A percentile compares a stretch with the other conserved stretches of the same genome.
phyloP scores from a whole-genome alignment of 306 rosid genomes.

The Dicorynia guianensis region DNA sequence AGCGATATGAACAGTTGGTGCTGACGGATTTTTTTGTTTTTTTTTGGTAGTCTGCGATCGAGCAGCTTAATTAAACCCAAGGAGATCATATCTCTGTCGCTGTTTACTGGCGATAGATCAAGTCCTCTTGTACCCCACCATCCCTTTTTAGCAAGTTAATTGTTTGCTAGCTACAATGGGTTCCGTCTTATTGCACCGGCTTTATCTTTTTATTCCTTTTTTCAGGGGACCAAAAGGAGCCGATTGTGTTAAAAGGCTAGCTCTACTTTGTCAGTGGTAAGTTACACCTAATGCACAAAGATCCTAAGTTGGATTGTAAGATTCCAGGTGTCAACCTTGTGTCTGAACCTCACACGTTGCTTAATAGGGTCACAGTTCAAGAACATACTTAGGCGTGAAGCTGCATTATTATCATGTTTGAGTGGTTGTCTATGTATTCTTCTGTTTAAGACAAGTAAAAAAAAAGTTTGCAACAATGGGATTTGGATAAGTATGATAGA shows the following conservation, averaged over 20 bases:
- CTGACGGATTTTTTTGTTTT: too few relatives aligned
- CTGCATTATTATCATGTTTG: constrained; percentile 31
- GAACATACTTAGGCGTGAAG: constrained; percentile 38
- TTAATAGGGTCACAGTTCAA: constrained; percentile 5
- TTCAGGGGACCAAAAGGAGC: background rate
- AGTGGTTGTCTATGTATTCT: constrained; percentile 15
- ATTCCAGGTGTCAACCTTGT: too few relatives aligned
- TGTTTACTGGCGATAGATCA: background rate
- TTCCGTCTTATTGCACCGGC: background rate
- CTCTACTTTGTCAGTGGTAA: too few relatives aligned
- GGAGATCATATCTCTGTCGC: too few relatives aligned
- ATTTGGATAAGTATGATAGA: constrained; percentile 25
- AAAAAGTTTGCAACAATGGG: constrained; percentile 1
- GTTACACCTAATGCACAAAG: too few relatives aligned
- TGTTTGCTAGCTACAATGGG: background rate
- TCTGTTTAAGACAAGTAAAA: constrained; percentile 5
- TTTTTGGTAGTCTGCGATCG: background rate
- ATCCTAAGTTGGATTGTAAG: too few relatives aligned
- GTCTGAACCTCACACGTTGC: too few relatives aligned
- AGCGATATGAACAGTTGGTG: too few relatives aligned
- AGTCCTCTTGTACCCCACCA: background rate
- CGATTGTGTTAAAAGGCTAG: constrained; percentile 2
- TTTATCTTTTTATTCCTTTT: background rate
- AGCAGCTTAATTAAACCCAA: constrained; percentile 1
- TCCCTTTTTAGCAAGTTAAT: background rate